Evolutionary conservation across 2,329 filamentous ascomycete genomes (phyloP).

Genomic region (Curvularia hawaiiensis): DNA sequence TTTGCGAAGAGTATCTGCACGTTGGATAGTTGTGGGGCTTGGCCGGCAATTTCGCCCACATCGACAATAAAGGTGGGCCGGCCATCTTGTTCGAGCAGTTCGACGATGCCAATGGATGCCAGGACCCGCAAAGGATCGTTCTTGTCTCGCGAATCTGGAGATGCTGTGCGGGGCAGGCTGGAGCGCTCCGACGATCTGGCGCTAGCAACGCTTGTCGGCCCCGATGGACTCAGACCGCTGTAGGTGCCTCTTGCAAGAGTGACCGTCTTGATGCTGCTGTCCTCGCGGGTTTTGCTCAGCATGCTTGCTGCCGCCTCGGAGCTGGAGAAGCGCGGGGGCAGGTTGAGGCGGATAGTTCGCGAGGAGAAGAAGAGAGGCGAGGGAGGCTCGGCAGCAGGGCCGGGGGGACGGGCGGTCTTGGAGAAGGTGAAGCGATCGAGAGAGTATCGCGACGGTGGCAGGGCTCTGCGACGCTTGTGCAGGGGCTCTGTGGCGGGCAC

Average conservation of each 20-base stretch:
- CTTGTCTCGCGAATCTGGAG: constrained; percentile 57
- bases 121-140: constrained; percentile 62
- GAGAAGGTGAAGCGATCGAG: constrained; percentile 46
- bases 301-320: constrained; percentile 64
- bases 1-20: constrained; percentile 73
- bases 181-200: constrained; percentile 61
- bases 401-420: constrained; percentile 21
- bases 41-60: constrained; percentile 63
- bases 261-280: constrained; percentile 57
- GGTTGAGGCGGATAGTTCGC: constrained; percentile 48
- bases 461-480: constrained; percentile 43
- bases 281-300: constrained; percentile 58
- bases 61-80: constrained; percentile 79
- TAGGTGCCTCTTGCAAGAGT: constrained; percentile 56
- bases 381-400: constrained; percentile 46
- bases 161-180: constrained; percentile 55
- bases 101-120: constrained; percentile 68
- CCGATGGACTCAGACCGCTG: constrained; percentile 45
- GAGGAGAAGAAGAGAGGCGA: constrained; percentile 61
- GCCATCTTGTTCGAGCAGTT: constrained; percentile 77
- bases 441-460: constrained; percentile 37
- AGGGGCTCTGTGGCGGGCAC: constrained; percentile 38
- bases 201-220: constrained; percentile 56
- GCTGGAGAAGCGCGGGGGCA: constrained; percentile 62
- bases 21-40: constrained; percentile 51